Evolutionary conservation across 2,329 filamentous ascomycete genomes (phyloP).

Genomic region (Scytalidium lignicola): DNA sequence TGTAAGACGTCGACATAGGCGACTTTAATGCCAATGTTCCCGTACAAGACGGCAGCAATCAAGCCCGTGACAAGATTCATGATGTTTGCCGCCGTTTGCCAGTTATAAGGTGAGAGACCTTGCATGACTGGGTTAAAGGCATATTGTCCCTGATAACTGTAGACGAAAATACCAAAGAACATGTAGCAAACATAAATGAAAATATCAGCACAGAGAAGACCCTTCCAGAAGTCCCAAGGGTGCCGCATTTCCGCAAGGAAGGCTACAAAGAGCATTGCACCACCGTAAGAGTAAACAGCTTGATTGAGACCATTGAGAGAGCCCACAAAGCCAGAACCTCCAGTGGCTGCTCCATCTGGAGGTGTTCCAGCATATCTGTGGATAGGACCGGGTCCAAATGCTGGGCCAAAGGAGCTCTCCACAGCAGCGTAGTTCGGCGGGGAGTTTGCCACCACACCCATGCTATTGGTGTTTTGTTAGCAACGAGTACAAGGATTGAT

Average conservation of each 20-base stretch:
- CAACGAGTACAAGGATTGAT: neutral
- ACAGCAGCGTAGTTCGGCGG: slow-evolving; percentile 41
- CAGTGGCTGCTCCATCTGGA: slow-evolving; percentile 36
- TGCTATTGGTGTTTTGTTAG: slow-evolving; percentile 20
- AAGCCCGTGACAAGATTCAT: slow-evolving; percentile 34
- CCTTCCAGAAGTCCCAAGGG: slow-evolving; percentile 44
- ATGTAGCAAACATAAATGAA: slow-evolving; percentile 44
- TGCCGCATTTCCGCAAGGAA: slow-evolving; percentile 50
- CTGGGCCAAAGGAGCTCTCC: slow-evolving; percentile 24
- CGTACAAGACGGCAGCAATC: slow-evolving; percentile 45
- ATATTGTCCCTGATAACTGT: slow-evolving; percentile 43
- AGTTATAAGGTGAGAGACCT: slow-evolving; percentile 33
- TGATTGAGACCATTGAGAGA: slow-evolving; percentile 48
- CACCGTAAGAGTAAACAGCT: slow-evolving; percentile 53
- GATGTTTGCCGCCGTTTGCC: slow-evolving; percentile 37
- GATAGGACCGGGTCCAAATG: slow-evolving; percentile 24
- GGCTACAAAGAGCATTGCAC: slow-evolving; percentile 51
- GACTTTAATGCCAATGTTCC: slow-evolving; percentile 47
- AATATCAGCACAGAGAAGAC: slow-evolving; percentile 36
- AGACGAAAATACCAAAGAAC: slow-evolving; percentile 42
- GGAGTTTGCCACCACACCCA: slow-evolving; percentile 45
- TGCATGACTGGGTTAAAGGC: slow-evolving; percentile 35
- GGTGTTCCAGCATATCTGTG: slow-evolving; percentile 32
- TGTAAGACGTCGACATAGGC: slow-evolving; percentile 39
- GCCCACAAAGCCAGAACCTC: slow-evolving; percentile 37